Base-by-base conservation (phyloP, 441 rosid species). In the Gossypium lobatum region DNA sequence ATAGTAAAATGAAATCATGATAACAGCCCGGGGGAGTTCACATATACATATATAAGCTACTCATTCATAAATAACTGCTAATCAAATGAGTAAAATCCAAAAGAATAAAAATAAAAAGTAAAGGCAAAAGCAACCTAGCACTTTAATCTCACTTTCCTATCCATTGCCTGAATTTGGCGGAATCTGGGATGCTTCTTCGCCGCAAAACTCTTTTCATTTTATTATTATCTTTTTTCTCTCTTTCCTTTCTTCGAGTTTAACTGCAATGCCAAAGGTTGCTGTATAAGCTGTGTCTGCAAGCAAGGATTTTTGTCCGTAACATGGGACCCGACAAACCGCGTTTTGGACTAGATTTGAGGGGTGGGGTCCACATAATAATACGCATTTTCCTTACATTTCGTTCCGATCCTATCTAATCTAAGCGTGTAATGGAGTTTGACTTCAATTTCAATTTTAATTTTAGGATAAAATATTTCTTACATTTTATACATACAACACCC, bases 121-220 rank as follows among this genome's bases (percentile, higher is more conserved):
- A 31, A 31, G 37, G 37, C 16, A 4, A 18, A 16, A 17, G 46
- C 5, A 17, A 14, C 57, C 61, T 1, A 69, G 13, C 52, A 28
- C 60, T 7, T 61, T 13, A 28, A n/a, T 65, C 54, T 77, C 64
- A 52, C 65, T 28, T 74, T 64, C 77, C 74, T 66, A 75, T 70
- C 73, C 71, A 55, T 58, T 52, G 17, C 63, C 77, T 6, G 76
- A 60, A 70, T 77, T 85, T 81, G 86, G 76, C 75, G 17, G 66
- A n/a, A 77, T 73, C 59, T 52, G 77, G 53, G 82, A 79, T 83
- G 85, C 80, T 80, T 78, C 83, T 53, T 73, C 76, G 37, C 66
- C 74, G 64, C 18, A 61, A 64, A 72, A 57, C 16, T 76, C n/a
- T 28, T 28, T 28, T 28, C 34, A 28, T 28, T 28, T 28, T 8